Percentiles rank a stretch among this genome's conserved stretches.
These are phyloP conservation scores for Westerdykella sp. DNA, from an alignment of 2,329 filamentous ascomycete genomes.

Conservation along the genomic window DNA sequence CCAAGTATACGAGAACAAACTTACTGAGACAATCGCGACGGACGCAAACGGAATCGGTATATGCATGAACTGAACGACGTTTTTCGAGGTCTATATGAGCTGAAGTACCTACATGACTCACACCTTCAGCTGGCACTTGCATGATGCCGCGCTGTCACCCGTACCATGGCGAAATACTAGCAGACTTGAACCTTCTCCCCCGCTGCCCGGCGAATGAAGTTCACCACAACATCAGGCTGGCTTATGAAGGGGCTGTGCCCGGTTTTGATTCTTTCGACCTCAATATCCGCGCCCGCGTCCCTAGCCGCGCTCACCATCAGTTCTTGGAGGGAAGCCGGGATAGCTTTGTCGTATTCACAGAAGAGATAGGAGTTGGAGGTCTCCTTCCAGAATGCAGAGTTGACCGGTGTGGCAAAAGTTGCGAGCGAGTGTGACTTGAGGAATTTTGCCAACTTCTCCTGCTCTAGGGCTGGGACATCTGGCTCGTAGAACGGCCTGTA, in stretches of 20 bases:
- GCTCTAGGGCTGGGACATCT: conserved; percentile 17
- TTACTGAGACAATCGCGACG: too few relatives aligned
- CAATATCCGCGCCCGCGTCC: conserved; percentile 23
- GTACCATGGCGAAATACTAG: too few relatives aligned
- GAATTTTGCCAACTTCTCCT: conserved; percentile 11
- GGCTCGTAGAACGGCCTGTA: conserved; percentile 16
- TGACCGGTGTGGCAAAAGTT: conserved; percentile 20
- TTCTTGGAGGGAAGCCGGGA: conserved; percentile 29
- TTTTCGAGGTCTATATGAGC: too few relatives aligned
- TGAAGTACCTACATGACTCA: too few relatives aligned
- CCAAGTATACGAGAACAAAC: too few relatives aligned
- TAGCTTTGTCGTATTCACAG: conserved; percentile 33
- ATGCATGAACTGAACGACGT: too few relatives aligned
- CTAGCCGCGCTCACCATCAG: conserved; percentile 22
- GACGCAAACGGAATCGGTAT: too few relatives aligned
- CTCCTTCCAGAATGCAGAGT: conserved; percentile 30
- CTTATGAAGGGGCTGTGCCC: conserved; percentile 42
- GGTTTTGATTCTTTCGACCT: conserved; percentile 27
- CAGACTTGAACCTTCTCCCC: too few relatives aligned
- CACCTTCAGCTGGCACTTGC: too few relatives aligned
- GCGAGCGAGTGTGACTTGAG: conserved; percentile 20
- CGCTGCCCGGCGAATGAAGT: conserved; percentile 16
- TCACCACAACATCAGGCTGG: conserved; percentile 30
- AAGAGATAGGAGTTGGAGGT: conserved; percentile 34
- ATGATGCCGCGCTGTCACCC: too few relatives aligned